phyloP scores from a whole-genome alignment of 2,329 filamentous ascomycete species.

The Sporothrix curviconia region DNA sequence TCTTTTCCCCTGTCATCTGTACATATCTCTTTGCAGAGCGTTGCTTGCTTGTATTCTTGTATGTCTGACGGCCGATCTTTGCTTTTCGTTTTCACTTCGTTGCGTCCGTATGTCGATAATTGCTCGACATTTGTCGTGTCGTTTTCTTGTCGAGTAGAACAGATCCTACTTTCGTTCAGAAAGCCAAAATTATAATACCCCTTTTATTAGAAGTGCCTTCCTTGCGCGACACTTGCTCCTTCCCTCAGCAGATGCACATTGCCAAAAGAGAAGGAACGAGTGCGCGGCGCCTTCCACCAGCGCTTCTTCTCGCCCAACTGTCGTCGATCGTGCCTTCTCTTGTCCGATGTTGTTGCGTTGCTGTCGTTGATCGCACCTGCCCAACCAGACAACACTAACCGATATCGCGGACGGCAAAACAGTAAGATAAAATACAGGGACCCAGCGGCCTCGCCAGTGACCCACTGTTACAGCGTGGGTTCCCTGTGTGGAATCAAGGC shows the following conservation, averaged over 20 bases:
- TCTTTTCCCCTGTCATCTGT: neutral
- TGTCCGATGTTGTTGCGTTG: neutral
- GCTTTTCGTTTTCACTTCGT: neutral
- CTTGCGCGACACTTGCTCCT: neutral
- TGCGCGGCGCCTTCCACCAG: no score
- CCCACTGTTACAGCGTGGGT: no score
- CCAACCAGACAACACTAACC: conserved; percentile 5
- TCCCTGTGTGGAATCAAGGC: no score
- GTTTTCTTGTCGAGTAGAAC: neutral
- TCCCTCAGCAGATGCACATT: neutral
- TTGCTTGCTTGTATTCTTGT: no score
- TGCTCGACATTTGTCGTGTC: neutral
- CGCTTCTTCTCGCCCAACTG: no score
- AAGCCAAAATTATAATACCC: neutral
- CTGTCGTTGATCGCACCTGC: neutral
- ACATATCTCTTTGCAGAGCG: neutral
- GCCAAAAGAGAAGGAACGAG: neutral
- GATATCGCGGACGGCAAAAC: no score
- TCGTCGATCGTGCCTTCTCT: neutral
- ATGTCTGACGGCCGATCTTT: neutral
- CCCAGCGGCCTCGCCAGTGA: no score
- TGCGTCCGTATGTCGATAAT: no score
- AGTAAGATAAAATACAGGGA: no score
- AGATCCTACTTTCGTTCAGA: neutral
- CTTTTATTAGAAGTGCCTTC: no score